Evolutionary conservation across 129 eudicot genomes (phyloP).

Genomic region (Glebionis coronaria): DNA sequence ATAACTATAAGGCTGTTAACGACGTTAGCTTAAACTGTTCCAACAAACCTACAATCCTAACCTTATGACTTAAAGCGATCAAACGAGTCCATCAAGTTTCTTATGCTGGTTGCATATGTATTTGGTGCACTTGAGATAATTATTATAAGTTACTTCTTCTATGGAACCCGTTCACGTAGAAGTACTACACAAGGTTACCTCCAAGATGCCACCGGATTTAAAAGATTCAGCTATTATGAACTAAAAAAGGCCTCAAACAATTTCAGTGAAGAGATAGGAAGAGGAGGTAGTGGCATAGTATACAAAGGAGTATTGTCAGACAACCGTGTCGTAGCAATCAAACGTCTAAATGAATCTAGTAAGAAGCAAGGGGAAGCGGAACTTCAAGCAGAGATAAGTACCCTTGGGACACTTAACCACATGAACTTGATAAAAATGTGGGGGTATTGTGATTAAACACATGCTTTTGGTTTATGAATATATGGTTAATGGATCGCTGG

Average conservation of each 20-base stretch:
- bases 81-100: slow-evolving; percentile 18
- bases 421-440: slow-evolving; percentile 44
- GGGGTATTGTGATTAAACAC: slow-evolving; percentile 49
- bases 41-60: neutral
- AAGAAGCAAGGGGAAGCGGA: slow-evolving; percentile 37
- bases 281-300: slow-evolving; percentile 52
- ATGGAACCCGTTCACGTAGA: slow-evolving; percentile 7
- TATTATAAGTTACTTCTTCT: slow-evolving; percentile 23
- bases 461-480: slow-evolving; percentile 47
- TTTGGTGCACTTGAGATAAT: slow-evolving; percentile 40
- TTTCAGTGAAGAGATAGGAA: slow-evolving; percentile 41
- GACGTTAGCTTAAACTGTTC: slow-evolving; percentile 19
- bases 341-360: slow-evolving; percentile 24
- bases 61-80: slow-evolving; percentile 20
- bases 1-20: neutral
- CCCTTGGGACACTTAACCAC: slow-evolving; percentile 50
- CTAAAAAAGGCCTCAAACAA: slow-evolving; percentile 38
- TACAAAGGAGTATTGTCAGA: slow-evolving; percentile 38
- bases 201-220: slow-evolving; percentile 36
- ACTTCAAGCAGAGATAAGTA: slow-evolving; percentile 45
- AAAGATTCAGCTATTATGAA: slow-evolving; percentile 41
- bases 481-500: slow-evolving; percentile 40
- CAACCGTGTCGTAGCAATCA: slow-evolving; percentile 41
- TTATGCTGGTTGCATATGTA: slow-evolving; percentile 27
- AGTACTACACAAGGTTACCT: slow-evolving; percentile 19